Conservation (phyloP, 2,329 filamentous ascomycete genomes). For the Endocalyx cinctus region DNA sequence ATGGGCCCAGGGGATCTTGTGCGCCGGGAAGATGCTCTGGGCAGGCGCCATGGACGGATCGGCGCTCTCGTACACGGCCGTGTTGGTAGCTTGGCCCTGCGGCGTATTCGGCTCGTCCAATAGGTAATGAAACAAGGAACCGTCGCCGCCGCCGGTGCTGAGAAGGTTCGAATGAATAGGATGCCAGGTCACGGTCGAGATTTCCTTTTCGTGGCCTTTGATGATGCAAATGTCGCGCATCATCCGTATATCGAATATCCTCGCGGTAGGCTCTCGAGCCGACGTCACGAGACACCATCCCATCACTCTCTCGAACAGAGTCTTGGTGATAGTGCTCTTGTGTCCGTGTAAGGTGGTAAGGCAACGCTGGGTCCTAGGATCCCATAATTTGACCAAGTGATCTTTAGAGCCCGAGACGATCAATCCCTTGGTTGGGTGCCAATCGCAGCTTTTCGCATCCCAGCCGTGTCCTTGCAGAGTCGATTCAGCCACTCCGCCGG, state of each 20-base stretch:
- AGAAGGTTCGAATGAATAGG: constrained; percentile 85
- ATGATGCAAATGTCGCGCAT: constrained; percentile 96
- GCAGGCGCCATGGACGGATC: constrained; percentile 76
- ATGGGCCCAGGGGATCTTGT: constrained; percentile 82
- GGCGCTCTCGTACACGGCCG: constrained; percentile 79
- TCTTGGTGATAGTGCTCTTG: constrained; percentile 95
- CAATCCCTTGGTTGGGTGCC: constrained; percentile 92
- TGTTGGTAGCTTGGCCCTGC: constrained; percentile 61
- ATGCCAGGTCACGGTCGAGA: constrained; percentile 90
- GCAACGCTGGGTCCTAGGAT: constrained; percentile 85
- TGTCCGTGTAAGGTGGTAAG: constrained; percentile 93
- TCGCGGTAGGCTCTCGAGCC: constrained; percentile 85
- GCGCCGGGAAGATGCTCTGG: constrained; percentile 89
- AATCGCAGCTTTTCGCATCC: constrained; percentile 96
- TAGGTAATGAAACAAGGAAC: constrained; percentile 89
- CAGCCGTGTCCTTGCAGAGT: constrained; percentile 90
- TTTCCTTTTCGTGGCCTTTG: constrained; percentile 92
- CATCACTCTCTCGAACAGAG: constrained; percentile 80
- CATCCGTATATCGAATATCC: constrained; percentile 93
- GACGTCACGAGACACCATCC: constrained; percentile 86
- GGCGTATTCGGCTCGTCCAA: constrained; percentile 91
- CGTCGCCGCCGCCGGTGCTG: constrained; percentile 85
- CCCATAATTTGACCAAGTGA: constrained; percentile 96
- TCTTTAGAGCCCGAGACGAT: constrained; percentile 97
- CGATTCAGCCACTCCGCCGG: constrained; percentile 75